phyloP scores from a whole-genome alignment of 1,139 yeast genomes.

The Lodderomyces beijingensis region DNA sequence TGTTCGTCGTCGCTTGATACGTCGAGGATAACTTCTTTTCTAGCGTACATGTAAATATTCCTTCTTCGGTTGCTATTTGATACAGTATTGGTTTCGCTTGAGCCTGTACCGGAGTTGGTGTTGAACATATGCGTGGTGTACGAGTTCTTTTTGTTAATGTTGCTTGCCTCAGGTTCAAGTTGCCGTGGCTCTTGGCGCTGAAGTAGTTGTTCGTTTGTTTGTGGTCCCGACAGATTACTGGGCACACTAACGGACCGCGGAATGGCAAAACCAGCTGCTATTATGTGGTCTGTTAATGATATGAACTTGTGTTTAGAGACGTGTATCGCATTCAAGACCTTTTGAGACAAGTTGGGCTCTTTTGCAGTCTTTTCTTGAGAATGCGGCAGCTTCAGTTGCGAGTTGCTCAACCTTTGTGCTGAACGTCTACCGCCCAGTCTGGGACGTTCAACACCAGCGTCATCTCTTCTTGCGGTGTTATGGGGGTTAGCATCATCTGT shows the following conservation, averaged over 20 bases:
- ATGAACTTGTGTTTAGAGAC: conserved; percentile 35
- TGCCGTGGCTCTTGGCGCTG: neutral
- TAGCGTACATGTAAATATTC: conserved; percentile 53
- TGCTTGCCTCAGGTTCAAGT: neutral
- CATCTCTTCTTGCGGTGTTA: neutral
- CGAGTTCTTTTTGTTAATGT: neutral
- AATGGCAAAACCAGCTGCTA: conserved; percentile 59
- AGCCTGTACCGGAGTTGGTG: neutral
- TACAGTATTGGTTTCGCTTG: conserved; percentile 3
- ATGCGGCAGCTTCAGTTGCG: neutral
- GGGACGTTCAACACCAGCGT: neutral
- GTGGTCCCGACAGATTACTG: too few species aligned
- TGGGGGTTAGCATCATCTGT: neutral
- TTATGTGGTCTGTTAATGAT: conserved; percentile 49
- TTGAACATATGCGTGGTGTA: neutral
- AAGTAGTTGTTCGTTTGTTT: too few species aligned
- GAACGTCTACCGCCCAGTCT: neutral
- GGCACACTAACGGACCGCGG: conserved; percentile 49
- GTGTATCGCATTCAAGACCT: conserved; percentile 16
- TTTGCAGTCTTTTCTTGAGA: neutral
- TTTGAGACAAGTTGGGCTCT: conserved; percentile 1
- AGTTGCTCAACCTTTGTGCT: neutral
- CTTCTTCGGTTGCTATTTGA: conserved; percentile 24
- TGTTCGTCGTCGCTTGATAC: conserved; percentile 12
- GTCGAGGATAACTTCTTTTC: conserved; percentile 44